These are phyloP conservation scores for Kodamaea nitidulidarum DNA, from an alignment of 805 yeast genomes.

Conservation along the genomic window DNA sequence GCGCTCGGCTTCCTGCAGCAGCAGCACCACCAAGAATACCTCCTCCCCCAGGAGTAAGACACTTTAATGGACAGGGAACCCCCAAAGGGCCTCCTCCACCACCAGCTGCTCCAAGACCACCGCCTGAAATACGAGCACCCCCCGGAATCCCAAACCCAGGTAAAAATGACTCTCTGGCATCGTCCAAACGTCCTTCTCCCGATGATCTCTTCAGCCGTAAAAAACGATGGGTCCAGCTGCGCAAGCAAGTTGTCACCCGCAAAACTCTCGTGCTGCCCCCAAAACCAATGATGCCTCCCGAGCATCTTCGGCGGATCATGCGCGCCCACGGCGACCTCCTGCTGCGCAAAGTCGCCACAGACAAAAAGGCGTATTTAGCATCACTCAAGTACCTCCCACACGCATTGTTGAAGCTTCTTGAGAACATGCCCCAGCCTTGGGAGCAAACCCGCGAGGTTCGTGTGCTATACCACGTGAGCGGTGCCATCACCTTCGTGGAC, in stretches of 20 bases:
- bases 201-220: slow-evolving; percentile 40
- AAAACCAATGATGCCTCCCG: slow-evolving; percentile 87
- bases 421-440: slow-evolving; percentile 99
- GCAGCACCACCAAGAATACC: slow-evolving; percentile 8
- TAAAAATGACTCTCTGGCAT: no score
- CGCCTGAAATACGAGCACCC: neutral
- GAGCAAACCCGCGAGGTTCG: slow-evolving; percentile 79
- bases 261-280: slow-evolving; percentile 53
- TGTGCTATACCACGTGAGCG: slow-evolving; percentile 84
- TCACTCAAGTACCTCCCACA: slow-evolving; percentile 95
- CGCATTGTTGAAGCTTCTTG: slow-evolving; percentile 82
- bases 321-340: slow-evolving; percentile 83
- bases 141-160: no score
- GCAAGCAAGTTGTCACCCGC: slow-evolving; percentile 39
- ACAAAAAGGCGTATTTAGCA: slow-evolving; percentile 83
- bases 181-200: neutral
- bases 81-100: neutral
- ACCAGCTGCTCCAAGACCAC: neutral
- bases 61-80: no score
- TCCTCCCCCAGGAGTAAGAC: neutral
- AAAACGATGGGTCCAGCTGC: slow-evolving; percentile 59
- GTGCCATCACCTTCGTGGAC: slow-evolving; percentile 93
- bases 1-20: slow-evolving; percentile 13
- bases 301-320: slow-evolving; percentile 82
- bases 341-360: slow-evolving; percentile 71